A percentile compares a stretch with the other conserved stretches of the same genome.
Conservation (phyloP, 2,329 filamentous ascomycete genomes). For the Colletotrichum sp. region DNA sequence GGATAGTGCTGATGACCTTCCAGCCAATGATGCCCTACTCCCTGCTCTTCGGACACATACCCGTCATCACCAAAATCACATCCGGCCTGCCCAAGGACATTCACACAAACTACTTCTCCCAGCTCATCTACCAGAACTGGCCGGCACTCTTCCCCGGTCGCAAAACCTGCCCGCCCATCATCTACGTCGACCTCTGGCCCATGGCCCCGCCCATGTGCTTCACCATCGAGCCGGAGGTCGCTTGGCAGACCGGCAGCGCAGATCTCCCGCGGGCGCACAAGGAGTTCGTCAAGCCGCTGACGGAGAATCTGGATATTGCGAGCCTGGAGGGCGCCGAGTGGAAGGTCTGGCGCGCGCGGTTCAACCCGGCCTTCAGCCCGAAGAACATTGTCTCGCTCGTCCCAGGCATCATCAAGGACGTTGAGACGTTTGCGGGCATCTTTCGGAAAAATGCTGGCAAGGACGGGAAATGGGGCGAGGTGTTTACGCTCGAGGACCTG, state of each 20-base stretch:
- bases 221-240: constrained; percentile 23
- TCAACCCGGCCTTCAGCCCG: constrained; percentile 42
- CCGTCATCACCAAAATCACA: background rate
- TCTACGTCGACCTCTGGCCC: constrained; percentile 35
- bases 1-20: background rate
- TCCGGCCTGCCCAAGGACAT: background rate
- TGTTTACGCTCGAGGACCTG: constrained; percentile 38
- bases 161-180: constrained; percentile 29
- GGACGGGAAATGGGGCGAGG: constrained; percentile 30
- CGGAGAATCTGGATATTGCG: constrained; percentile 34
- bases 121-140: constrained; percentile 14
- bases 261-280: constrained; percentile 31
- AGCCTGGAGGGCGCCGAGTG: constrained; percentile 33
- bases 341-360: constrained; percentile 32
- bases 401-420: constrained; percentile 41
- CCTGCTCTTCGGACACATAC: constrained; percentile 6
- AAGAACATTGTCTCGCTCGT: constrained; percentile 38
- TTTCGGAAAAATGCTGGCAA: constrained; percentile 30
- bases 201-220: constrained; percentile 24
- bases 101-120: constrained; percentile 3
- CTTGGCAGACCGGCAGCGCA: constrained; percentile 25
- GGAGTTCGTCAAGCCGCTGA: constrained; percentile 30
- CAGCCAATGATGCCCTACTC: constrained; percentile 20
- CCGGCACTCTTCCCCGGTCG: constrained; percentile 18
- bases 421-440: constrained; percentile 35